Evolutionary conservation across 768 basidiomycete genomes (phyloP).

Genomic region (Gloeostereum incarnatum): DNA sequence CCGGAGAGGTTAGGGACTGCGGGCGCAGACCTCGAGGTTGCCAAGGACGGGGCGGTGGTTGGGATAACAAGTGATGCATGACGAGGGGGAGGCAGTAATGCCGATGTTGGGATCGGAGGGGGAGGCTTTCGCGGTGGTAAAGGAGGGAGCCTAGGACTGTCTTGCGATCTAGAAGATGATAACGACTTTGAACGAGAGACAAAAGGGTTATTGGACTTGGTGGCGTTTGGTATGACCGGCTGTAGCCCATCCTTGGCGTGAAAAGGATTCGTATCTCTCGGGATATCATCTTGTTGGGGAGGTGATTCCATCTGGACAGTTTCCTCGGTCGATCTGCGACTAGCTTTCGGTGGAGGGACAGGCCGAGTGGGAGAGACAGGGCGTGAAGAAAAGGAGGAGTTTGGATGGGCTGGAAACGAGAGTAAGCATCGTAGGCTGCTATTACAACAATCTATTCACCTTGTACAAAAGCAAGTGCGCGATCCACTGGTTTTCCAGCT

Average conservation of each 20-base stretch:
- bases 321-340: conserved; percentile 5
- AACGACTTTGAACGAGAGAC: conserved; percentile 14
- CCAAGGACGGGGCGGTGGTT: conserved; percentile 9
- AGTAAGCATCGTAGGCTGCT: background rate
- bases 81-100: conserved; percentile 25
- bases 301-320: conserved; percentile 1
- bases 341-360: conserved; percentile 13
- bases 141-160: conserved; percentile 26
- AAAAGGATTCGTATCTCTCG: background rate
- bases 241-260: conserved; percentile 7
- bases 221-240: conserved; percentile 14
- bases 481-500: conserved; percentile 52
- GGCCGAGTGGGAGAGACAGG: conserved; percentile 13
- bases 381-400: conserved; percentile 12
- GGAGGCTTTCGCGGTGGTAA: conserved; percentile 42
- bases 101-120: conserved; percentile 15
- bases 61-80: conserved; percentile 21
- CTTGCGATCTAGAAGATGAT: conserved; percentile 7
- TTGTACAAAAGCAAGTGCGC: conserved; percentile 66
- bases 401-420: conserved; percentile 10
- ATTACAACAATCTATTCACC: too few relatives aligned
- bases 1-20: conserved; percentile 9
- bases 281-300: too few relatives aligned
- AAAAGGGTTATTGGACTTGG: conserved; percentile 31
- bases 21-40: conserved; percentile 10